Evolutionary conservation across 148 eudicot genomes (phyloP).

Genomic region (Vaccinium myrtillus): DNA sequence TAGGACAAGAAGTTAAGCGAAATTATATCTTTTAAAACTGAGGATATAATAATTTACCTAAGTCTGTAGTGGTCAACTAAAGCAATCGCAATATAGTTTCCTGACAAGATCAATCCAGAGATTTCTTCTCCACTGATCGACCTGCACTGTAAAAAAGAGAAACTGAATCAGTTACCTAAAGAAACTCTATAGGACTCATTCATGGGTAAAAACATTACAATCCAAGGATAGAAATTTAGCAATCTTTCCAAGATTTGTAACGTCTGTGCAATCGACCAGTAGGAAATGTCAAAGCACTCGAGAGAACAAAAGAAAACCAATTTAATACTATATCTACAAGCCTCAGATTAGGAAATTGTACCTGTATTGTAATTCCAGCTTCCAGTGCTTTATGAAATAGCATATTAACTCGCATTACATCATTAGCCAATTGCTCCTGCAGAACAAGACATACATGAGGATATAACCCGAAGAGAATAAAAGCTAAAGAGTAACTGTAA

Average conservation of each 20-base stretch:
- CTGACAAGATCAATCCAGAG: slow-evolving; percentile 71
- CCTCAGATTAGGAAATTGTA: slow-evolving; percentile 30
- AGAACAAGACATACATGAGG: slow-evolving; percentile 4
- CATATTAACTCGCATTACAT: slow-evolving; percentile 70
- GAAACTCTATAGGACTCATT: neutral
- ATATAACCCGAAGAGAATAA: neutral
- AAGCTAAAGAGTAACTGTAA: neutral
- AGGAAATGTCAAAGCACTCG: neutral
- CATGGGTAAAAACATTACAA: neutral
- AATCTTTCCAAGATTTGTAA: neutral
- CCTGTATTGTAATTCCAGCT: slow-evolving; percentile 86
- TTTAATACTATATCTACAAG: neutral
- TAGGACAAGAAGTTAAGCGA: neutral
- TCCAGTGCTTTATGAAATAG: slow-evolving; percentile 71
- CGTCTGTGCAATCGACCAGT: neutral
- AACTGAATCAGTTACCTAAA: slow-evolving; percentile 27
- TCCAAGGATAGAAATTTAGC: neutral
- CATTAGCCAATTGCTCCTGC: slow-evolving; percentile 92
- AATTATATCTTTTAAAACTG: neutral
- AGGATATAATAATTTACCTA: slow-evolving; percentile 38
- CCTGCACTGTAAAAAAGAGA: slow-evolving; percentile 77
- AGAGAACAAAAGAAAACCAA: neutral
- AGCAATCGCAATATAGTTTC: slow-evolving; percentile 80
- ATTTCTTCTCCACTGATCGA: slow-evolving; percentile 74
- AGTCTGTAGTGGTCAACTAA: slow-evolving; percentile 85